Conservation (phyloP, 495 filamentous ascomycete species). For the Corynascus novoguineensis region DNA sequence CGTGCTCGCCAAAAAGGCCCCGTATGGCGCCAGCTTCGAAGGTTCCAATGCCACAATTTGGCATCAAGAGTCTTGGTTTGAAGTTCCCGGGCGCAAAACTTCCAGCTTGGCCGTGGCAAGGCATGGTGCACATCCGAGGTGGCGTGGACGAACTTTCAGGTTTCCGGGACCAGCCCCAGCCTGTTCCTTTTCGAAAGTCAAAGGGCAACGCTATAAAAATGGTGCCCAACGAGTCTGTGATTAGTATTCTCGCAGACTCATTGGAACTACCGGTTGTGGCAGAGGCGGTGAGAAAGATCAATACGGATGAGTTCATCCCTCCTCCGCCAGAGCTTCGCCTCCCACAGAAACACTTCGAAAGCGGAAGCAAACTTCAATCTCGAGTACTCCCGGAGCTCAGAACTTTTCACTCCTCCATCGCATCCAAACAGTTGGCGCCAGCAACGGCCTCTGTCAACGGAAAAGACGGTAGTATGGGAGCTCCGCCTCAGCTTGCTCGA, state of each 20-base stretch:
- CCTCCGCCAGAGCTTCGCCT: constrained; percentile 40
- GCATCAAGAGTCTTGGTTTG: constrained; percentile 32
- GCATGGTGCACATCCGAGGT: constrained; percentile 55
- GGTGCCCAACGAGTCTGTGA: constrained; percentile 39
- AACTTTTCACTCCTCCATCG: constrained; percentile 7
- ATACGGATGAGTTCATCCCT: constrained; percentile 36
- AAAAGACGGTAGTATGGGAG: constrained; percentile 18
- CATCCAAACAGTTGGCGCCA: constrained; percentile 12
- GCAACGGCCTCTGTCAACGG: constrained; percentile 13
- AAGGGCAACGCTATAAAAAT: constrained; percentile 46
- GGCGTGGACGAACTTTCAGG: constrained; percentile 12
- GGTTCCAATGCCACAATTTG: constrained; percentile 26
- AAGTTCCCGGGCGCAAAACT: constrained; percentile 57
- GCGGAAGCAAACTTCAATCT: constrained; percentile 43
- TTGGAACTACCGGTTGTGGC: constrained; percentile 29
- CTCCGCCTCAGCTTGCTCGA: constrained; percentile 55
- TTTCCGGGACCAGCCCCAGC: not conserved
- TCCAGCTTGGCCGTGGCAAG: constrained; percentile 66
- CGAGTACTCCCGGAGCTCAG: constrained; percentile 35
- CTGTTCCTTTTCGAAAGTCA: constrained; percentile 37
- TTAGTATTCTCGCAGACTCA: constrained; percentile 29
- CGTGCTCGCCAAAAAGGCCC: constrained; percentile 29
- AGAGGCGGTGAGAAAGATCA: constrained; percentile 26
- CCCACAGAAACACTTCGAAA: constrained; percentile 45
- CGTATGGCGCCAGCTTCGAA: constrained; percentile 13